Evolutionary conservation across 345 rosid species (phyloP), one percentile per base, ranked within the genome.

Genomic region (Brassica rapa): DNA sequence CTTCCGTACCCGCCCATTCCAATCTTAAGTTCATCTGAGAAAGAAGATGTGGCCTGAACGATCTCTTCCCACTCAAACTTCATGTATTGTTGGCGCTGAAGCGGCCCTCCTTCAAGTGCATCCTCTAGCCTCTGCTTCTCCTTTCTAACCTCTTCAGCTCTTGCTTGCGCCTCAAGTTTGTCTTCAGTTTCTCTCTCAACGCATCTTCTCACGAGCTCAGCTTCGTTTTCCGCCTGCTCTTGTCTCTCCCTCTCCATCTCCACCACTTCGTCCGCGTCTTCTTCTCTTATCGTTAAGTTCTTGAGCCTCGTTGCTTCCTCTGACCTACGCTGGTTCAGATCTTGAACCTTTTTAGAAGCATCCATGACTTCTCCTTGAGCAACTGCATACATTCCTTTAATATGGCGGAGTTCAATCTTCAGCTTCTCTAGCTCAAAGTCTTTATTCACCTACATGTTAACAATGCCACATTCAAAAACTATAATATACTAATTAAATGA

Each of bases 1-100:
- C 83, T 82, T 79, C 98, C 98, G 65, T 89, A 90, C 19, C 92
- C 97, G 41, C 98, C 98, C 71, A 63, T 79, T 77, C 98, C 98
- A 25, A 94, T 84, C 79, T 78, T 88, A 56, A 82, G 86, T 19
- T 87, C 82, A 63, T 90, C 91, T 0, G 94, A 91, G 74, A 94
- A 94, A 0, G 93, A 91, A 27, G 90, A 94, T 19, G 98, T 90
- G n/a, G 97, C 93, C 24, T 86, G 83, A 2, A 85, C 85, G 55
- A 94, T 91, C 80, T 91, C 96, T 63, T 94, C 96, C 98, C 96
- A 94, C 6, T 85, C 76, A 76, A 90, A 88, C 25, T 74, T 80
- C 77, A 77, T 88, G 82, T 85, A 91, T 56, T 75, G 92, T 78
- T 68, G 85, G 1, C 66, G 78, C 53, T 79, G 82, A 27, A 41